These are phyloP conservation scores for Microcyclospora tardicrescens DNA, from an alignment of 2,329 filamentous ascomycete genomes.

Conservation along the genomic window DNA sequence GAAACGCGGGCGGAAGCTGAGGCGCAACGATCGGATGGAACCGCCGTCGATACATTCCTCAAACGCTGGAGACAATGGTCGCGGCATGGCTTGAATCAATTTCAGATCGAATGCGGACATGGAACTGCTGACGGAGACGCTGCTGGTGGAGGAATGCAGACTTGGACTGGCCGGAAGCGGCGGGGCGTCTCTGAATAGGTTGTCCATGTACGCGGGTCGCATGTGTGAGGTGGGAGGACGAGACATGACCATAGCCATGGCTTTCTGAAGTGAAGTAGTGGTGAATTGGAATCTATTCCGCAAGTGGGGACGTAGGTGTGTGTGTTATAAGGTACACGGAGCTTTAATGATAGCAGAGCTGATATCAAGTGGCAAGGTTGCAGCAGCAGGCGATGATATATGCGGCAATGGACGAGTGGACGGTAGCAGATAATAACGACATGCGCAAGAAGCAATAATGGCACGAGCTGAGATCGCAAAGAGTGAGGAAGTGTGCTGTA, in stretches of 20 bases:
- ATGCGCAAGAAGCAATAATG: too few relatives aligned
- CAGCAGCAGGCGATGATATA: too few relatives aligned
- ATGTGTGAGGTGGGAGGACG: conserved; percentile 12
- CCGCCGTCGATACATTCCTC: conserved; percentile 13
- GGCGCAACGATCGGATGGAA: conserved; percentile 4
- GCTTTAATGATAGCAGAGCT: too few relatives aligned
- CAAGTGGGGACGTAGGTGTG: too few relatives aligned
- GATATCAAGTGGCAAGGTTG: too few relatives aligned
- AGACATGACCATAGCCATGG: conserved; percentile 15
- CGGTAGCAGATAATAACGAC: too few relatives aligned
- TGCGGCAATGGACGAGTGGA: too few relatives aligned
- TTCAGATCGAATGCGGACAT: conserved; percentile 10
- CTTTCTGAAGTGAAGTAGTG: too few relatives aligned
- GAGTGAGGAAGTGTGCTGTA: too few relatives aligned
- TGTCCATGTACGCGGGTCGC: conserved; percentile 20
- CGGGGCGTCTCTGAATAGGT: conserved; percentile 14
- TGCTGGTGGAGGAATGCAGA: conserved; percentile 17
- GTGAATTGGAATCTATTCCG: too few relatives aligned
- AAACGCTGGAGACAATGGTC: conserved; percentile 15
- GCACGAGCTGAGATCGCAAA: too few relatives aligned
- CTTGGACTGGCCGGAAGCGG: conserved; percentile 8
- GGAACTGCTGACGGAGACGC: conserved; percentile 13
- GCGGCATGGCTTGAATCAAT: conserved; percentile 6
- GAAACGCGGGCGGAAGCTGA: conserved; percentile 8
- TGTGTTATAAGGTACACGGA: too few relatives aligned